Evolutionary conservation across 2,329 filamentous ascomycete genomes (phyloP).

Genomic region (Domatiomyces catenatus): DNA sequence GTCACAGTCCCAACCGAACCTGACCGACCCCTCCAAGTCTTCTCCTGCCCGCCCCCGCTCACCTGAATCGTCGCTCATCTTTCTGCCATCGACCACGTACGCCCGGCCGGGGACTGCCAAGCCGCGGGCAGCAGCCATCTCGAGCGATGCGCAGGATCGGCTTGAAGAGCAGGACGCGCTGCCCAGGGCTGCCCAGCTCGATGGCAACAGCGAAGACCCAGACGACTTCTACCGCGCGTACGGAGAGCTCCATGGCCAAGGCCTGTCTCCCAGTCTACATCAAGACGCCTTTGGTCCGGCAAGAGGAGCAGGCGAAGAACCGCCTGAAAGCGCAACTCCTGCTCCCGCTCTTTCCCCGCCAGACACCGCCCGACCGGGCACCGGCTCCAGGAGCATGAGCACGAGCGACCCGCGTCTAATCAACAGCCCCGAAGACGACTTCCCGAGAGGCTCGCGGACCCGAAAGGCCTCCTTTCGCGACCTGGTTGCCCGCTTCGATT

Average conservation of each 20-base stretch:
- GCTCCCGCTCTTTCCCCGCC: neutral
- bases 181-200: slow-evolving; percentile 5
- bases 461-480: slow-evolving; percentile 62
- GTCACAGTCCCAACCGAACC: slow-evolving; percentile 13
- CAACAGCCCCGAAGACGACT: neutral
- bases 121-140: neutral
- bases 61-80: slow-evolving; percentile 10
- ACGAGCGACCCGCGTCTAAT: neutral
- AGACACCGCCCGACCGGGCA: neutral
- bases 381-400: neutral
- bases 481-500: slow-evolving; percentile 59
- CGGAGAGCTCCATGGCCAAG: slow-evolving; percentile 11
- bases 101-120: slow-evolving; percentile 14
- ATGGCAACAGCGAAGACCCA: slow-evolving; percentile 28
- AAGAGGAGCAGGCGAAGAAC: slow-evolving; percentile 1
- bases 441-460: slow-evolving; percentile 5
- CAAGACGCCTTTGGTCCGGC: slow-evolving; percentile 14
- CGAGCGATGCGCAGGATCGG: neutral
- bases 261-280: slow-evolving; percentile 20
- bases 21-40: slow-evolving; percentile 9
- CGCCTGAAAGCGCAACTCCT: slow-evolving; percentile 1
- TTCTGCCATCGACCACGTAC: slow-evolving; percentile 15
- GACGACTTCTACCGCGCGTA: slow-evolving; percentile 38
- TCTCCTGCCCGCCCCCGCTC: slow-evolving; percentile 3
- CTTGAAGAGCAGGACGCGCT: neutral